These are phyloP conservation scores for Argentina anserina DNA, from an alignment of 306 rosid genomes.

Conservation along the genomic window DNA sequence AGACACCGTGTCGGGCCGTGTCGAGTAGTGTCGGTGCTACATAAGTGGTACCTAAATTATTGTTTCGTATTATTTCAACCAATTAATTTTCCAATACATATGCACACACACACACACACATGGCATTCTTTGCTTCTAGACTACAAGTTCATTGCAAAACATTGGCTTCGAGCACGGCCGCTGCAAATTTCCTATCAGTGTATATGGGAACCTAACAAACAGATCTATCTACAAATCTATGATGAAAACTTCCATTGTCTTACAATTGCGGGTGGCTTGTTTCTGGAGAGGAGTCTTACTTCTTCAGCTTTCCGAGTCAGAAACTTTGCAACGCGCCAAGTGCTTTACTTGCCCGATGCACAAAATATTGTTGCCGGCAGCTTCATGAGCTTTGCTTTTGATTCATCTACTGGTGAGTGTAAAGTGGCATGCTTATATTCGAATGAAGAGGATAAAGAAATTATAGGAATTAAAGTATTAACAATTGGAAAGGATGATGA, in stretches of 20 bases:
- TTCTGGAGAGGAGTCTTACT: background rate
- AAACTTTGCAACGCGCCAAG: background rate
- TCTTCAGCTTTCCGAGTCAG: background rate
- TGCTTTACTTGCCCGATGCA: background rate
- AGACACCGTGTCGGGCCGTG: too few relatives aligned
- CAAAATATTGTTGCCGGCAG: too few relatives aligned
- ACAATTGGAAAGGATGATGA: background rate
- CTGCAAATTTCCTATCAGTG: too few relatives aligned
- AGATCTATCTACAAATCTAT: too few relatives aligned
- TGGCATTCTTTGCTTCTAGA: background rate
- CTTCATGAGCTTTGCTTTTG: background rate
- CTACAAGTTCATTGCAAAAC: slow-evolving; percentile 1
- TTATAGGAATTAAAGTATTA: background rate
- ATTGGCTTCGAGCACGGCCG: background rate
- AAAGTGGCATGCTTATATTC: background rate
- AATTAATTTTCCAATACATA: too few relatives aligned
- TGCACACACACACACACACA: too few relatives aligned
- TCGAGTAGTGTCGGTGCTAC: too few relatives aligned
- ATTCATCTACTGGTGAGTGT: background rate
- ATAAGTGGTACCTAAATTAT: too few relatives aligned
- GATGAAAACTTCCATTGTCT: too few relatives aligned
- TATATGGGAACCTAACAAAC: too few relatives aligned
- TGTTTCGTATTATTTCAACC: too few relatives aligned
- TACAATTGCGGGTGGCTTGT: background rate
- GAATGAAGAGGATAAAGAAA: too few relatives aligned